Evolutionary conservation across 306 rosid genomes (phyloP), one percentile per base, ranked within the genome.

Genomic region (Delonix regia): DNA sequence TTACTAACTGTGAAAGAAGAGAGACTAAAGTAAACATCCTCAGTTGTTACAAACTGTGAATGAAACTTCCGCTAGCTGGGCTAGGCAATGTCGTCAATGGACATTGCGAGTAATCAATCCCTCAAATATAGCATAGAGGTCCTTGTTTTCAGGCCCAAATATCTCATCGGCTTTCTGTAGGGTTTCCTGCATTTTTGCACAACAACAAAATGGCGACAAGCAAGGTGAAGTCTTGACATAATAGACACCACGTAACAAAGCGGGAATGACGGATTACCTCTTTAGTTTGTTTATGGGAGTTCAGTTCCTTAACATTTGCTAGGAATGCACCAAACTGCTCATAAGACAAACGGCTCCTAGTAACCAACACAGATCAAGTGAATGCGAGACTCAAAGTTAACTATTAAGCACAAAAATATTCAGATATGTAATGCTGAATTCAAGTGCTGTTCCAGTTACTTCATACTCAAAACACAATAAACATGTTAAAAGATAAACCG

Each of bases 291-390:
- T 93, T 96, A 74, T 91, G 97, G 81, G 94, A 84, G 85, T 96
- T 96, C 80, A 95, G 85, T 83, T 91, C 98, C 89, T 95, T 95
- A 6, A 96, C 99, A 86, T 87, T 96, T 65, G 96, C 86, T 62
- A 96, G 84, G 83, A 96, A 96, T 76, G 98, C 94, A 79, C 99
- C 91, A 85, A 96, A 96, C 81, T 93, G 98, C 88, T 93, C 98
- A 56, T 91, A 93, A 25, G 98, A 90, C 87, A 95, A 78, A 39
- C 99, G 99, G 79, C 91, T 90, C 98, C 99, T 95, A 80, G 79
- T 39, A 33, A 75, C 75, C 80, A 75, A 77, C 70, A 30, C 19
- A 2, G 1, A 79, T 38, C 24, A 76, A 34, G 39, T 39, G 14
- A 72, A 39, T 55, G 21, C 44, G 61, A 22, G 48, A 62, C 56